Evolutionary conservation across 495 filamentous ascomycete species (phyloP).

Genomic region (Patellaria atrata): DNA sequence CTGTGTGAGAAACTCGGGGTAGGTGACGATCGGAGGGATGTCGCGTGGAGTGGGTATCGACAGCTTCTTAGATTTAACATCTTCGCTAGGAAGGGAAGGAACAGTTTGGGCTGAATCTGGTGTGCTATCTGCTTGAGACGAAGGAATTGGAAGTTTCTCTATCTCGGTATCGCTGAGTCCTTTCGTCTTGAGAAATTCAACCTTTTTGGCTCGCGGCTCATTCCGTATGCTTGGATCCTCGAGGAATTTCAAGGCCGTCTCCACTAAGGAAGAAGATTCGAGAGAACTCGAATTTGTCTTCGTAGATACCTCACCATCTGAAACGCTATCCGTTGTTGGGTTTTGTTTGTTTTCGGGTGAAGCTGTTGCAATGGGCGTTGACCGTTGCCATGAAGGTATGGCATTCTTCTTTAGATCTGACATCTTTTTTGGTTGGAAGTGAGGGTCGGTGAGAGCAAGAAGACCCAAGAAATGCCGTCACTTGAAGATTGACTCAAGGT

Average conservation of each 20-base stretch:
- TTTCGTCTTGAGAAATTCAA: constrained; percentile 66
- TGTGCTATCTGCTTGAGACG: constrained; percentile 1
- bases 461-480: too few relatives aligned
- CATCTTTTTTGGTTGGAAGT: too few relatives aligned
- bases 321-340: neutral
- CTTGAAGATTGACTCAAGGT: too few relatives aligned
- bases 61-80: constrained; percentile 5
- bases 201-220: constrained; percentile 56
- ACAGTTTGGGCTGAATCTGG: neutral
- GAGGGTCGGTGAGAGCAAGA: too few relatives aligned
- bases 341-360: neutral
- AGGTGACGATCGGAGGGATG: constrained; percentile 83
- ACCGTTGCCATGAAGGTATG: constrained; percentile 37
- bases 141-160: constrained; percentile 41
- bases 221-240: constrained; percentile 59
- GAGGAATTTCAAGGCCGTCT: constrained; percentile 68
- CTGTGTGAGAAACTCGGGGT: constrained; percentile 78
- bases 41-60: constrained; percentile 23
- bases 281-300: constrained; percentile 9
- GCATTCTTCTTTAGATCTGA: too few relatives aligned
- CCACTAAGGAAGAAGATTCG: constrained; percentile 32
- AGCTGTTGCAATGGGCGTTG: constrained; percentile 18
- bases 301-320: constrained; percentile 4
- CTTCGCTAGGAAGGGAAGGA: neutral
- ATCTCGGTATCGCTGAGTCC: constrained; percentile 57